phyloP scores from a whole-genome alignment of 2,329 filamentous ascomycete genomes.

The Sporothrix pallida region DNA sequence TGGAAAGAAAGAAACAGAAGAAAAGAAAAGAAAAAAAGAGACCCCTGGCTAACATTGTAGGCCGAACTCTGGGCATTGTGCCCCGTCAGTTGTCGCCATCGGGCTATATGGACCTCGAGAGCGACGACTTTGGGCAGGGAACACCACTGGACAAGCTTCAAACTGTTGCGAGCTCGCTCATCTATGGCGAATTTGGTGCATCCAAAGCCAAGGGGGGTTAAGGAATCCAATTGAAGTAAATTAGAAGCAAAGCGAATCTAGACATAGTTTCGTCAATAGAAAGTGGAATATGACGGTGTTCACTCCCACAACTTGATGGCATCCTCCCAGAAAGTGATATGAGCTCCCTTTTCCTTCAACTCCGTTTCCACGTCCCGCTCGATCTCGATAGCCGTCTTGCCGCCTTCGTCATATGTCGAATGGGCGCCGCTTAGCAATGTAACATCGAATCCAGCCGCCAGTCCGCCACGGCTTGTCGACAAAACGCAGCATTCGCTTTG shows the following conservation, averaged over 20 bases:
- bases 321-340: background rate
- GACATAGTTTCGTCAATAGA: background rate
- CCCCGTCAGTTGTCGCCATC: background rate
- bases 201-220: background rate
- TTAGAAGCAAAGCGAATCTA: background rate
- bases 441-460: constrained; percentile 2
- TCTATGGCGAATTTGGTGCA: background rate
- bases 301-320: background rate
- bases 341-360: background rate
- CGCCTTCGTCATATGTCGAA: background rate
- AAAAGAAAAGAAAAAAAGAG: too few species aligned
- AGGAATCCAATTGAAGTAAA: background rate
- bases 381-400: background rate
- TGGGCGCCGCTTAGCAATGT: background rate
- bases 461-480: background rate
- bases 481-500: constrained; percentile 18
- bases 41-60: background rate
- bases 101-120: constrained; percentile 6
- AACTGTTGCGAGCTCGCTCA: background rate
- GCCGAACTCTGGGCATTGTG: constrained; percentile 3
- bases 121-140: background rate
- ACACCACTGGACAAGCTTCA: background rate
- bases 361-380: constrained; percentile 11
- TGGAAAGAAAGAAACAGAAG: too few species aligned
- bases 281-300: background rate